Conservation (phyloP, 2,329 filamentous ascomycete genomes). For the Beauveria brongniartii region DNA sequence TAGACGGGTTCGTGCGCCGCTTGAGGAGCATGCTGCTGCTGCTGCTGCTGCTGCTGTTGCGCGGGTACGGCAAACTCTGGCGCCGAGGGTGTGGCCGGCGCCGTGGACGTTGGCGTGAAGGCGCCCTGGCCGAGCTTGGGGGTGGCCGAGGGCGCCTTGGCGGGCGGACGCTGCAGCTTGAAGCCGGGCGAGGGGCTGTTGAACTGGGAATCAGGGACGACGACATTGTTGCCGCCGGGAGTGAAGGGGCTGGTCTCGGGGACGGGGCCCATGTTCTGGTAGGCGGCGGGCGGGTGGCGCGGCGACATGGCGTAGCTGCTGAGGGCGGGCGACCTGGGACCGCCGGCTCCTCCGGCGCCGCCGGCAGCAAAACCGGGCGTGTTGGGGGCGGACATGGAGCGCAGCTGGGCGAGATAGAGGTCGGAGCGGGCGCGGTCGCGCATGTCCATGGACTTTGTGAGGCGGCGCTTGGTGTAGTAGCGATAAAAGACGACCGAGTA, state of each 20-base stretch:
- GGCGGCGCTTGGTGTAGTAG: constrained; percentile 91
- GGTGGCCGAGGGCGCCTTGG: constrained; percentile 68
- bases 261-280: constrained; percentile 41
- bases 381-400: constrained; percentile 84
- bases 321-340: constrained; percentile 33
- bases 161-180: constrained; percentile 77
- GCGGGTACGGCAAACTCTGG: constrained; percentile 19
- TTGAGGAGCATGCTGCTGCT: constrained; percentile 55
- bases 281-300: constrained; percentile 50
- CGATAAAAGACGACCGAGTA: constrained; percentile 96
- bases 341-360: constrained; percentile 17
- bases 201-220: constrained; percentile 54
- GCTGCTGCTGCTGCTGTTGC: constrained; percentile 41
- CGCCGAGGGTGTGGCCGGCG: constrained; percentile 22
- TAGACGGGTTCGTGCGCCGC: constrained; percentile 79
- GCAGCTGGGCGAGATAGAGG: constrained; percentile 82
- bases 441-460: constrained; percentile 93
- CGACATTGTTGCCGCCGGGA: constrained; percentile 46
- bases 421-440: constrained; percentile 91
- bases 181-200: constrained; percentile 51
- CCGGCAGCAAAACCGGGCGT: constrained; percentile 63
- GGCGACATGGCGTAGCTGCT: constrained; percentile 47
- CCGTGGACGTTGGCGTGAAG: constrained; percentile 46
- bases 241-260: constrained; percentile 39
- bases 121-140: constrained; percentile 57